Evolutionary conservation across 2,329 filamentous ascomycete species (phyloP), one percentile per base, ranked within the genome.

Genomic region (Aspergillus sp.): DNA sequence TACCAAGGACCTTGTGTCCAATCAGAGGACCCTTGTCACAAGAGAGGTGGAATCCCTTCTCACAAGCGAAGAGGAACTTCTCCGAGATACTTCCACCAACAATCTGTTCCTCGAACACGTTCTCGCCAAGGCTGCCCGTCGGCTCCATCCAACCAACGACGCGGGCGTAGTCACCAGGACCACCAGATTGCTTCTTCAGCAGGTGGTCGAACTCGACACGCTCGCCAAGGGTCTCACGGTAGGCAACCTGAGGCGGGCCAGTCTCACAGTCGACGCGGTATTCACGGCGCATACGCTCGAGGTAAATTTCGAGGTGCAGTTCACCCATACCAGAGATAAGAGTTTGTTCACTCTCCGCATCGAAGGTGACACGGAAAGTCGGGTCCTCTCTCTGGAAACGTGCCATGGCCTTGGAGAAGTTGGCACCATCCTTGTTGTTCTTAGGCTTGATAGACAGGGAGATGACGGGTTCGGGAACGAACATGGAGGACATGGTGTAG

Each of bases 321-420:
- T 99, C 95, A 68, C 95, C 95, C 95, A 99, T 99, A 62, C 95
- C 95, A 45, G 91, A 96, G 73, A 99, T 98, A 73, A 99, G 96
- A 51, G 94, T 98, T 82, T 99, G 92, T 74, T 96, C 90, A 65
- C 90, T 94, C 80, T 99, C 95, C 15, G 87, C 79, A 73, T 99
- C 95, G 70, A 97, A 92, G 70, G 92, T 90, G 39, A 99, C 91
- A 57, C 95, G 88, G 87, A 99, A 99, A 12, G 95, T 99, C 3
- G 95, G 95, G 72, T 99, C 95, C 80, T 99, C 95, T 65, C 95
- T 90, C 80, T 97, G 94, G 86, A 99, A 99, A 69, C 95, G 91
- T 76, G 94, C 95, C 88, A 99, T 98, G 68, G 95, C 95, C 81
- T 99, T 99, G 74, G 89, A 93, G 84, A 99, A 99, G 81, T 96